A percentile compares a stretch with the other conserved stretches of the same genome.
These are phyloP conservation scores for Ogataea hybrid DNA, from an alignment of 1,139 yeast genomes.

Conservation along the genomic window DNA sequence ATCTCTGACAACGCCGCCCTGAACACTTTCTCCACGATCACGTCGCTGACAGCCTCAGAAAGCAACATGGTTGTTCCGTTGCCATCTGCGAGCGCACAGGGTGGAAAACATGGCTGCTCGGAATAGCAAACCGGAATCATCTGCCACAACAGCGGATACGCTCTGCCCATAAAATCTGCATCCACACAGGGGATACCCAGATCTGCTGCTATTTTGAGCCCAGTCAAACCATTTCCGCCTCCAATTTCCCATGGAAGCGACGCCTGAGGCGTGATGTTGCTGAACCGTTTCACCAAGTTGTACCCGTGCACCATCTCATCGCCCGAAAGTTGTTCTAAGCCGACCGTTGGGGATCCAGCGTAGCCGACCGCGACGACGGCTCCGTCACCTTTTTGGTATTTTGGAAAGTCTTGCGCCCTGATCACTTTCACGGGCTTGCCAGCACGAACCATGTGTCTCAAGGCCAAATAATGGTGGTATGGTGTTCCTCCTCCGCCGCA, in stretches of 20 bases:
- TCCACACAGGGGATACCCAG: constrained; percentile 31
- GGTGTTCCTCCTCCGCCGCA: constrained; percentile 53
- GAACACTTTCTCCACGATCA: constrained; percentile 18
- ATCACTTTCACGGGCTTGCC: constrained; percentile 39
- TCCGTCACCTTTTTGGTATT: constrained; percentile 29
- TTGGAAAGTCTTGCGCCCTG: constrained; percentile 32
- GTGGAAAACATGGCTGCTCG: constrained; percentile 17
- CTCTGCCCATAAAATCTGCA: constrained; percentile 35
- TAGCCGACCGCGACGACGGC: constrained; percentile 37
- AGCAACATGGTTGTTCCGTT: constrained; percentile 41
- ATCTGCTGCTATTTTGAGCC: constrained; percentile 25
- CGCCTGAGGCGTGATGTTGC: constrained; percentile 24
- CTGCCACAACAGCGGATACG: constrained; percentile 32
- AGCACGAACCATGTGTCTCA: constrained; percentile 32
- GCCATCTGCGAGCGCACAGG: constrained; percentile 40
- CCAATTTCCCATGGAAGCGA: constrained; percentile 32
- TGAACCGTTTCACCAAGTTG: constrained; percentile 26
- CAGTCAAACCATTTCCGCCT: constrained; percentile 33
- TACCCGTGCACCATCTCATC: constrained; percentile 36
- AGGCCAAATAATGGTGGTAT: constrained; percentile 34
- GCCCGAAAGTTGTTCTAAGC: constrained; percentile 42
- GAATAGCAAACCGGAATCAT: constrained; percentile 20
- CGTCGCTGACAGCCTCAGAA: constrained; percentile 30
- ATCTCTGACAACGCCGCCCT: constrained; percentile 15
- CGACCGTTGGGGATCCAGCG: constrained; percentile 47